Base-by-base conservation (phyloP, 2,329 filamentous ascomycete genomes). In the Bipolaris gigantea region DNA sequence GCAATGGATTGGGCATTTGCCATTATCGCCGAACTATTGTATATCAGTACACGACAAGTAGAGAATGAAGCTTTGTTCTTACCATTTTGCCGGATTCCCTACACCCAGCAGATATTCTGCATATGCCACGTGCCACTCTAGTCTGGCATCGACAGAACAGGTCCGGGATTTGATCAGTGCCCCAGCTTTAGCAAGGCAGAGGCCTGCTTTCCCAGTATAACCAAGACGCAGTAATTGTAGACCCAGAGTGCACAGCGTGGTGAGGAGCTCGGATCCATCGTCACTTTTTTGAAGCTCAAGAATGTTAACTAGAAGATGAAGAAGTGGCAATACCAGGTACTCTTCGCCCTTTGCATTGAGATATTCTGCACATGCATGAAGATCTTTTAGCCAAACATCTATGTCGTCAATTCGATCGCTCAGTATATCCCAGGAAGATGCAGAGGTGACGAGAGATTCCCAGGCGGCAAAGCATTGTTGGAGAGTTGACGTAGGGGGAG, bases 61-160 rank as follows among this genome's bases (percentile, higher is more conserved):
- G 32, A 15, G 4, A 30, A n/a, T 18, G 0, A 4, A 51, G 9
- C 9, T 7, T 13, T 21, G 3, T 18, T 25, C 62, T 62, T 67
- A 76, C 74, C 79, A 88, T 73, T 88, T 85, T 9, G 86, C 81
- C 15, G 83, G 75, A 45, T 86, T 85, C 9, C 88, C 88, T 11
- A 87, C 82, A 1, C 83, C 83, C 16, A 92, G 77, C 25, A 87
- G 79, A 70, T 92, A 91, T 70, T 96, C 90, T 0, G 89, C 86
- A 56, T 87, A 85, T 0, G 86, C 84, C 6, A 96, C 75, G 60
- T 92, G 83, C 70, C 88, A 88, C 32, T 79, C 77, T 13, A 88
- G 62, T 25, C 71, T 74, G 13, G 80, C 76, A 45, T 81, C 73
- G 9, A 75, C 72, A 3, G 79, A 77, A 2, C 79, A 61, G 1